phyloP scores from a whole-genome alignment of 495 filamentous ascomycete genomes.

The Xylaria cubensis region DNA sequence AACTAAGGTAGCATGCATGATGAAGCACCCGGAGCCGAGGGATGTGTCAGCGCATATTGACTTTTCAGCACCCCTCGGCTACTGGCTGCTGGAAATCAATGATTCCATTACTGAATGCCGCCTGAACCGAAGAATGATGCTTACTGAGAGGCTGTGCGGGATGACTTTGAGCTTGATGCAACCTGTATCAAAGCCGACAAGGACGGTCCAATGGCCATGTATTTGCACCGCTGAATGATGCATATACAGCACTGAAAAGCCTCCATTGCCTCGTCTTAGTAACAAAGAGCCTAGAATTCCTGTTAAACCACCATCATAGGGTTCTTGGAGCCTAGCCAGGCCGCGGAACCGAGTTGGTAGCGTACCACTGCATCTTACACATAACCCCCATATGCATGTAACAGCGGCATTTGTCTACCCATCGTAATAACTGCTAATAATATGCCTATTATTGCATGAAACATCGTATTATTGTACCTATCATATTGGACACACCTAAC shows the following conservation, averaged over 20 bases:
- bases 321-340: neutral
- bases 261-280: neutral
- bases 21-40: neutral
- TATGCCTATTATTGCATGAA: neutral
- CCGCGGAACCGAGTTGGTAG: neutral
- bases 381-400: neutral
- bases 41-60: constrained; percentile 1
- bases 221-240: neutral
- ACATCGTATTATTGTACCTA: neutral
- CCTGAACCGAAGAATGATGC: constrained; percentile 1
- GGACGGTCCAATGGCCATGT: neutral
- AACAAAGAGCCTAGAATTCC: neutral
- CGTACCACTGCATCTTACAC: constrained; percentile 10
- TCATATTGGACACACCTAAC: neutral
- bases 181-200: neutral
- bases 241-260: neutral
- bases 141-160: constrained; percentile 3
- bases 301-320: neutral
- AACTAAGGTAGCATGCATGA: constrained; percentile 1
- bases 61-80: neutral
- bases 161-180: neutral
- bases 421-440: neutral
- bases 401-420: neutral
- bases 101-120: neutral
- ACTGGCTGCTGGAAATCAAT: neutral